A percentile compares a stretch with the other conserved stretches of the same genome.
Evolutionary conservation across 257 asterid species (phyloP).

Genomic region (Rauvolfia tetraphylla): DNA sequence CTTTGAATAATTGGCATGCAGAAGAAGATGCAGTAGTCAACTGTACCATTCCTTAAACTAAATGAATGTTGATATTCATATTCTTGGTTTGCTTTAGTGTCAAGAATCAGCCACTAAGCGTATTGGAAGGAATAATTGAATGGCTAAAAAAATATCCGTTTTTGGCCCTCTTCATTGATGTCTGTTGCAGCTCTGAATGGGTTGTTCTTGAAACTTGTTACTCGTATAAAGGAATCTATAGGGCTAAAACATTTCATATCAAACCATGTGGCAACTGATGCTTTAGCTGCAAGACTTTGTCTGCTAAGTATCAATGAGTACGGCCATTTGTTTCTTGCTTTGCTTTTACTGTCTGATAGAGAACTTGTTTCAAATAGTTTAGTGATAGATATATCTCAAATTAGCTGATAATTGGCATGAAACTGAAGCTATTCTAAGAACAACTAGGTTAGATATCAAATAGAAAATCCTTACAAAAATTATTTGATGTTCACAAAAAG

Average conservation of each 20-base stretch:
- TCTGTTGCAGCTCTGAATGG: neutral
- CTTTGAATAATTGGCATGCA: no score
- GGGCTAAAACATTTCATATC: neutral
- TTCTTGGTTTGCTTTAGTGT: neutral
- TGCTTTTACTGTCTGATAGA: neutral
- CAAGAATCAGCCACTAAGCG: neutral
- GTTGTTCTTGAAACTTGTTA: neutral
- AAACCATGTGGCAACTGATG: conserved; percentile 3
- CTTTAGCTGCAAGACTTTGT: neutral
- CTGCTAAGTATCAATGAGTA: neutral
- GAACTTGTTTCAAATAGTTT: neutral
- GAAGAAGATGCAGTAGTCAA: no score
- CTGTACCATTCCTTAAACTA: no score
- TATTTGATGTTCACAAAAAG: no score
- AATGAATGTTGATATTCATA: neutral
- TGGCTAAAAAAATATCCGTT: neutral
- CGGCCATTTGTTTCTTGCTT: neutral
- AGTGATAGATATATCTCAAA: no score
- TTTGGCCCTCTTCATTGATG: neutral
- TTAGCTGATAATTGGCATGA: no score
- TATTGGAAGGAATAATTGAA: neutral
- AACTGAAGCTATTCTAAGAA: no score
- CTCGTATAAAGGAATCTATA: neutral
- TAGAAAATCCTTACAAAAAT: no score
- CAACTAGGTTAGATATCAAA: no score